These are phyloP conservation scores for Tuber magnatum DNA, from an alignment of 495 filamentous ascomycete species.

Conservation along the genomic window DNA sequence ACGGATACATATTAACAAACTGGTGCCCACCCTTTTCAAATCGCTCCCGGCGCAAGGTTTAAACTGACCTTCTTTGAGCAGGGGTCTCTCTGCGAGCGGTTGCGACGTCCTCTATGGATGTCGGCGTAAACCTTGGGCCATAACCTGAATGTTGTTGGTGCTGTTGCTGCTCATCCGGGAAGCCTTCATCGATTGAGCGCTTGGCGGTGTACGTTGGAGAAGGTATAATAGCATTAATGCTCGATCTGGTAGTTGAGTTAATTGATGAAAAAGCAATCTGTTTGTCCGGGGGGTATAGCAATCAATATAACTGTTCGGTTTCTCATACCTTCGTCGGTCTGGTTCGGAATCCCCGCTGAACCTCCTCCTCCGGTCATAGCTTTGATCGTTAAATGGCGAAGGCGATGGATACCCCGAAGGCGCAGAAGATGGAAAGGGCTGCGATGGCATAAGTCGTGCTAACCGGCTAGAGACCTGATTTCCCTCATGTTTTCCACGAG, in stretches of 20 bases:
- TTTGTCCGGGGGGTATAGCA: background rate
- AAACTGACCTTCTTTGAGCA: slow-evolving; percentile 33
- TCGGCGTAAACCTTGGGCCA: slow-evolving; percentile 23
- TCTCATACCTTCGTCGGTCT: slow-evolving; percentile 34
- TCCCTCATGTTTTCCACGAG: slow-evolving; percentile 22
- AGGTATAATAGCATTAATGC: slow-evolving; percentile 36
- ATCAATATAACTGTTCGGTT: slow-evolving; percentile 14
- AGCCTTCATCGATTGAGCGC: slow-evolving; percentile 27
- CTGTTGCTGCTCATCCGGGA: slow-evolving; percentile 20
- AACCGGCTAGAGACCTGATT: slow-evolving; percentile 29
- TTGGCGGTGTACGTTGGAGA: slow-evolving; percentile 38
- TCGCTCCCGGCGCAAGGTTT: background rate
- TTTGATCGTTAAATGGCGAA: slow-evolving; percentile 19
- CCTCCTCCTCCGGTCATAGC: slow-evolving; percentile 25
- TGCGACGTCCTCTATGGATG: slow-evolving; percentile 31
- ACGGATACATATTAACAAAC: slow-evolving; percentile 22
- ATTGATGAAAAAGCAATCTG: slow-evolving; percentile 2
- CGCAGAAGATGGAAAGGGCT: slow-evolving; percentile 24
- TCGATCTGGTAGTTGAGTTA: slow-evolving; percentile 32
- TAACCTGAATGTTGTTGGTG: slow-evolving; percentile 24
- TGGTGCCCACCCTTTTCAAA: background rate
- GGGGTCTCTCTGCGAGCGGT: slow-evolving; percentile 24
- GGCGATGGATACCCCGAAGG: slow-evolving; percentile 30
- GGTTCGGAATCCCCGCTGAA: slow-evolving; percentile 29
- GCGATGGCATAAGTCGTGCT: slow-evolving; percentile 20